Percentiles rank a stretch among this genome's conserved stretches.
These are phyloP conservation scores for Apiospora marii DNA, from an alignment of 2,329 filamentous ascomycete species.

Conservation along the genomic window DNA sequence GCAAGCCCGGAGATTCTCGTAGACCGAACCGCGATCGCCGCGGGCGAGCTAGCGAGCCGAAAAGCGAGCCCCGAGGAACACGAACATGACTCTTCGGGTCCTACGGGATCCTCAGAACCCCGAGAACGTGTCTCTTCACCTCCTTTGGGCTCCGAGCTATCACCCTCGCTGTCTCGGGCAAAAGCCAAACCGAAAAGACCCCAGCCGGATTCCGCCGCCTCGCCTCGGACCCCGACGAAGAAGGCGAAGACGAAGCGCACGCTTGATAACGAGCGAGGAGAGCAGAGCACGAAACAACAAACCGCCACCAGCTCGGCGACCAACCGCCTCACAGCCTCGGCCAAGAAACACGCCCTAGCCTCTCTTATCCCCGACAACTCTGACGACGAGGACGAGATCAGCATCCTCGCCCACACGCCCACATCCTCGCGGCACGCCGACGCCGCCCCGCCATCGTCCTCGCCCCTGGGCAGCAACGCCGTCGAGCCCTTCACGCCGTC, in stretches of 20 bases:
- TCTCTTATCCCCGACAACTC: constrained; percentile 26
- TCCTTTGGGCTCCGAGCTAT: neutral
- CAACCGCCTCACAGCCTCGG: constrained; percentile 9
- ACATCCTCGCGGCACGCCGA: constrained; percentile 5
- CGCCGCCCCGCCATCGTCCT: neutral
- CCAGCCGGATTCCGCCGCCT: neutral
- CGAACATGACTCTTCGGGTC: neutral
- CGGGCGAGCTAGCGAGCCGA: neutral
- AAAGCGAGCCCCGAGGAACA: neutral
- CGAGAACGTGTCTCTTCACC: neutral
- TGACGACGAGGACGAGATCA: constrained; percentile 27
- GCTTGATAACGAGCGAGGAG: neutral
- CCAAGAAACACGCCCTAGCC: constrained; percentile 23
- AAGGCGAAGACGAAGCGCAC: neutral
- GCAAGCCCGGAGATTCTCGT: neutral
- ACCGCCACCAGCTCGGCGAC: neutral
- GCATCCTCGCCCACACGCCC: constrained; percentile 10
- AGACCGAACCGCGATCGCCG: neutral
- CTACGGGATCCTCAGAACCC: neutral
- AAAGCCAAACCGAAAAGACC: neutral
- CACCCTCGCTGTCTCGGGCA: neutral
- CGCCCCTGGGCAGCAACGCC: neutral
- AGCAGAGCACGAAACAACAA: neutral
- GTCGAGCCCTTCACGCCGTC: neutral
- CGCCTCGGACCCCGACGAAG: constrained; percentile 17